These are phyloP conservation scores for Erythrobasidium yunnanense DNA, from an alignment of 768 basidiomycete species.

Conservation along the genomic window DNA sequence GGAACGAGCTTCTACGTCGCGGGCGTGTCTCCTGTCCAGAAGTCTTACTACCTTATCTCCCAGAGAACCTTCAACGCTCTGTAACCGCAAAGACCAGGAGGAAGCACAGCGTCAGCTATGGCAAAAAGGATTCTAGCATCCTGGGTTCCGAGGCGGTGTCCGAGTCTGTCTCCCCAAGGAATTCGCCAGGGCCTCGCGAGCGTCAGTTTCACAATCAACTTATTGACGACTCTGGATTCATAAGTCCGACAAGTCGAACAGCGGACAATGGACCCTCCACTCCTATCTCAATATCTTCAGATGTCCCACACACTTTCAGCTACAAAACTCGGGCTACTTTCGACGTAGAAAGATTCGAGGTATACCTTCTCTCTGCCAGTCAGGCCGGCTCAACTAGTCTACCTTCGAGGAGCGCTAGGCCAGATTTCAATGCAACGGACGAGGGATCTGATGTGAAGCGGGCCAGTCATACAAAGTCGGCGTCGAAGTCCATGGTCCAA, in stretches of 20 bases:
- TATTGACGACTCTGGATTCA: too few species aligned
- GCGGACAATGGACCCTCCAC: too few species aligned
- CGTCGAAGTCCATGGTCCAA: neutral
- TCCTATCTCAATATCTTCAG: too few species aligned
- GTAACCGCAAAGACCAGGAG: too few species aligned
- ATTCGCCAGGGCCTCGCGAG: neutral
- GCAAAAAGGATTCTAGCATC: neutral
- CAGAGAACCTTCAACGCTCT: too few species aligned
- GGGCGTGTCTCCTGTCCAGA: slow-evolving; percentile 1
- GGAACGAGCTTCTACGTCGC: neutral
- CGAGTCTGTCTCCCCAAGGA: neutral
- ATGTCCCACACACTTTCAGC: too few species aligned
- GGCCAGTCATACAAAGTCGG: neutral
- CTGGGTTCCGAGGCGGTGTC: neutral
- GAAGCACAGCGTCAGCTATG: neutral
- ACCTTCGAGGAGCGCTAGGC: too few species aligned
- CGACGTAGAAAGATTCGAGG: neutral
- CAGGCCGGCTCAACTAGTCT: too few species aligned
- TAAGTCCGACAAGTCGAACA: too few species aligned
- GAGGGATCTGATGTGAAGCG: neutral
- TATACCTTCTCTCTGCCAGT: neutral
- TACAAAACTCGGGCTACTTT: too few species aligned
- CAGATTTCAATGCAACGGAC: too few species aligned
- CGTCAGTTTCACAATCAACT: neutral
- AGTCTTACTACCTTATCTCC: too few species aligned